Conservation (phyloP, 768 basidiomycete genomes). For the Symmetrospora coprosmae region DNA sequence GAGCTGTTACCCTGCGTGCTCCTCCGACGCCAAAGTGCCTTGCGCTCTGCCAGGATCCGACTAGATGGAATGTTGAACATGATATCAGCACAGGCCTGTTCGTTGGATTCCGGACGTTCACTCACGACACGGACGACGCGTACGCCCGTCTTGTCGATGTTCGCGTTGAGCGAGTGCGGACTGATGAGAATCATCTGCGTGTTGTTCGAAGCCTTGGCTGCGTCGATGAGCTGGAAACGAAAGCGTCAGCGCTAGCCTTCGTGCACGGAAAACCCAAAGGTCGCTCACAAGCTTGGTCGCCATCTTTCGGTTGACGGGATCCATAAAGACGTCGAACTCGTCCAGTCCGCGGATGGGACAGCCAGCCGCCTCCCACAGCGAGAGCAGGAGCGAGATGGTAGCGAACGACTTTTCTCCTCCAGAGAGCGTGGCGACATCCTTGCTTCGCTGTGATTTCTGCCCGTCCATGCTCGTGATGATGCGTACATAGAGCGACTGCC, state of each 20-base stretch:
- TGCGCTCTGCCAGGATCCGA: no score
- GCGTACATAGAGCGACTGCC: constrained; percentile 51
- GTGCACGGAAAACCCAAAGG: neutral
- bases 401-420: constrained; percentile 52
- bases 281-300: constrained; percentile 81
- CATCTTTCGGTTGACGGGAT: constrained; percentile 50
- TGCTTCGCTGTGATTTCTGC: constrained; percentile 25
- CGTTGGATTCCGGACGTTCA: no score
- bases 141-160: constrained; percentile 33
- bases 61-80: no score
- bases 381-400: constrained; percentile 81
- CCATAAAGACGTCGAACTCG: constrained; percentile 94
- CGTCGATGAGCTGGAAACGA: constrained; percentile 44
- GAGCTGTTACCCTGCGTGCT: no score
- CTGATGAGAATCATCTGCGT: constrained; percentile 93
- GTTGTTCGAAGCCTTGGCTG: constrained; percentile 68
- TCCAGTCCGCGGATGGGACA: constrained; percentile 93
- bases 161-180: constrained; percentile 45
- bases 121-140: constrained; percentile 2
- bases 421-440: constrained; percentile 32
- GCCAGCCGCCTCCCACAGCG: constrained; percentile 88
- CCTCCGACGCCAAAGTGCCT: no score
- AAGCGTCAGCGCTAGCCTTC: neutral
- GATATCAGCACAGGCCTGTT: no score
- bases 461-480: constrained; percentile 23